Evolutionary conservation across 805 yeast genomes (phyloP), one percentile per base, ranked within the genome.

Genomic region (Nakazawaea ambrosiae): DNA sequence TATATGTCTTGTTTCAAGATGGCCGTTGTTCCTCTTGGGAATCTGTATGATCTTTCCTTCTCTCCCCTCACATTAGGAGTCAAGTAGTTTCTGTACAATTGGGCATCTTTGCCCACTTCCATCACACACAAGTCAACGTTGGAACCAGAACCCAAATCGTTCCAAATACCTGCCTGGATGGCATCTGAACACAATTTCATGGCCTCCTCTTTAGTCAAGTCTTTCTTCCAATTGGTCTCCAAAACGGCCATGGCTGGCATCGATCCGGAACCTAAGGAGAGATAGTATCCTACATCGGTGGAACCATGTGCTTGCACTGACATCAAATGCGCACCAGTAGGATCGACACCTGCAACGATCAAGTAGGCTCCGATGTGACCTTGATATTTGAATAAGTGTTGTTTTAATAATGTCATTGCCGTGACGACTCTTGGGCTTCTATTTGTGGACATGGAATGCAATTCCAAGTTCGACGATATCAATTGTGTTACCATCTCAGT

Each of bases 251-350:
- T 90, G 7, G 98, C 98, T 5, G 98, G 97, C 58, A 92, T 71
- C 16, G 97, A 88, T 45, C 98, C 98, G 3, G 97, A 88, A 10
- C 98, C 98, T 47, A 92, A 68, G 6, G 97, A 79, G 60, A 81
- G 84, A 60, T 88, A 92, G 51, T 78, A 85, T 6, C 97, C 97
- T 44, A 90, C 83, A 61, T 92, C 98, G 11, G 97, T 89, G 6
- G 96, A 87, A 15, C 98, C 98, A 58, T 92, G 98, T 3, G 98
- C 98, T 51, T 92, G 97, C 28, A 90, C 82, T 1, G 96, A 80
- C 59, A 86, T 81, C 53, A 92, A 68, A 54, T 88, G 95, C 2
- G 96, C 84, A 12, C 98, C 98, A 1, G 96, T 85, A 27, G 97
- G 94, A 57, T 92, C 98, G 20, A 78, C 84, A 42, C 98, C 98